Base-by-base conservation (phyloP, 495 filamentous ascomycete species). In the Penicillium coffeae region DNA sequence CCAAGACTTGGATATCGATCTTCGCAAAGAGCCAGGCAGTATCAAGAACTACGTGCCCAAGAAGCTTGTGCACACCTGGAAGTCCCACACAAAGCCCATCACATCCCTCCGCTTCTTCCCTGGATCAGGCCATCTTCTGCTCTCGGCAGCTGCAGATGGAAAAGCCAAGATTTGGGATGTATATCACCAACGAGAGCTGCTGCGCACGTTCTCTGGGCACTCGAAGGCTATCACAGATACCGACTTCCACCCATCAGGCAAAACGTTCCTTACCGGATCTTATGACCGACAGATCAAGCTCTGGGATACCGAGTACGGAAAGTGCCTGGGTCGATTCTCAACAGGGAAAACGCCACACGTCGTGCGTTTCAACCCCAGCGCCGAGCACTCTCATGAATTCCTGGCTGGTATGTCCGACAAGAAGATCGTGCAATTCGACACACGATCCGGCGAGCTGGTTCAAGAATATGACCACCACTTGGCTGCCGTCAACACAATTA, bases 381-480 rank as follows among this genome's bases (percentile, higher is more conserved):
- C 77, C 0, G 84, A 87, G n/a, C 77, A 82, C 53, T 78, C 80
- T 1, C 85, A 92, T 59, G 91, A 96, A 66, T 99, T 99, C 74
- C 71, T 99, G 45, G 90, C 89, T 25, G 93, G 93, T 60, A 88
- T 96, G 86, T 90, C 87, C 15, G 93, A 99, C 71, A 97, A 98
- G 70, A 92, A 95, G 74, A 99, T 99, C 54, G 80, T 99, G 22
- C 93, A 99, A 61, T 99, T 95, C 69, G 93, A 99, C 64, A 91
- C 85, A 8, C 80, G 93, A 14, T 84, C 83, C 8, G 82, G 83
- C 51, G 86, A 94, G 56, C 74, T 91, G 34, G 87, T 95, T 33
- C 93, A 99, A 61, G 93, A 97, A 76, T 99, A 99, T 70, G 91
- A 97, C 66, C 91, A 97, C 71, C 93, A 99, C 60, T 73, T 99